Evolutionary conservation across 2,329 filamentous ascomycete species (phyloP).

Genomic region (Paracoccidioides brasiliensis): DNA sequence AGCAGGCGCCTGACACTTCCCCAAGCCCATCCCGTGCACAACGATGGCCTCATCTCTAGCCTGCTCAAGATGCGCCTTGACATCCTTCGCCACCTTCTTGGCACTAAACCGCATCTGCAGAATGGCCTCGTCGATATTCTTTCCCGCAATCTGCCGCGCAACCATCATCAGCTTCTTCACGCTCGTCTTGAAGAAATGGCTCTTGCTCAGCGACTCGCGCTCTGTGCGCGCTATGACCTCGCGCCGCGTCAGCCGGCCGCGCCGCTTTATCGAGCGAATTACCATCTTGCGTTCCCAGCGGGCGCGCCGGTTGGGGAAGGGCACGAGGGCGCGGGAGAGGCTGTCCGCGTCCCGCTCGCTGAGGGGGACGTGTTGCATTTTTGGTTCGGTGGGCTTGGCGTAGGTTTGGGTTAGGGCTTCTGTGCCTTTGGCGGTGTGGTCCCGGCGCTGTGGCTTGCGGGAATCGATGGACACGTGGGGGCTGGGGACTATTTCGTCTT

Average conservation of each 20-base stretch:
- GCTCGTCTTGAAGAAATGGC: constrained; percentile 64
- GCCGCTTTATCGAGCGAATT: constrained; percentile 56
- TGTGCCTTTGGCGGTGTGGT: constrained; percentile 5
- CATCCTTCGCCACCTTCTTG: constrained; percentile 78
- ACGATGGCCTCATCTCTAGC: constrained; percentile 72
- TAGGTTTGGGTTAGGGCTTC: constrained; percentile 8
- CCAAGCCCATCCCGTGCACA: constrained; percentile 70
- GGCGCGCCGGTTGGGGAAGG: constrained; percentile 56
- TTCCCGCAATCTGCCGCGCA: constrained; percentile 78
- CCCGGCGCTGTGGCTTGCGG: constrained; percentile 11
- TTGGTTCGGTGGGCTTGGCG: constrained; percentile 5
- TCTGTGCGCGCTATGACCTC: constrained; percentile 57
- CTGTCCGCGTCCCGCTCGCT: constrained; percentile 36
- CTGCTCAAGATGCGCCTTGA: constrained; percentile 64
- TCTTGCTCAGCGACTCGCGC: constrained; percentile 47
- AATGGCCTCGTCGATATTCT: constrained; percentile 87
- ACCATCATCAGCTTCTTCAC: constrained; percentile 84
- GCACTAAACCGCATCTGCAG: constrained; percentile 89
- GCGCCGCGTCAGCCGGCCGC: constrained; percentile 52
- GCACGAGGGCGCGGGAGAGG: constrained; percentile 56
- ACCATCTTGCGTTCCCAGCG: constrained; percentile 77
- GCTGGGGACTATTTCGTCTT: constrained; percentile 17
- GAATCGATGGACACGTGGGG: constrained; percentile 13
- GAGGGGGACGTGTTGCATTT: constrained; percentile 10
- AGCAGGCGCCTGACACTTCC: constrained; percentile 8